Evolutionary conservation across 2,329 filamentous ascomycete genomes (phyloP), one percentile per base, ranked within the genome.

Genomic region (Achaetomium macrosporum): DNA sequence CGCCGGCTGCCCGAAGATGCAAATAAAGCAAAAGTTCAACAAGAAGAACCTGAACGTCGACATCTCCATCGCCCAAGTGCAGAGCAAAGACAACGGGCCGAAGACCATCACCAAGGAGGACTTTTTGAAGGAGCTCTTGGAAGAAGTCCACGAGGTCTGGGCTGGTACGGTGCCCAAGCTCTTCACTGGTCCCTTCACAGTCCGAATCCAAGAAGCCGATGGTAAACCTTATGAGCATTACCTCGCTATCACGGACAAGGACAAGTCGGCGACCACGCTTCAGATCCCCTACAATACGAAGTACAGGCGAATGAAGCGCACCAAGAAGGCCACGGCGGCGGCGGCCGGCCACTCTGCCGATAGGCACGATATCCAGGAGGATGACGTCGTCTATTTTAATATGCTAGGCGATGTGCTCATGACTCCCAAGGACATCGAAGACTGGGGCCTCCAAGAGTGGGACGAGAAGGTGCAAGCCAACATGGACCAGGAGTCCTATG

Each of bases 221-320:
- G 93, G 93, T 10, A 97, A 93, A 0, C 93, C 93, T 2, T 99
- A 99, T 65, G 93, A 99, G 67, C 93, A 99, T 66, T 96, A 96
- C 57, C 85, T 97, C 31, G 90, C 96, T 63, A 95, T 99, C 66
- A 90, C 90, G 55, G 90, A 96, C 61, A 85, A 86, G 29, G 81
- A 83, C 13, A 88, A 87, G 2, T 59, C 87, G 61, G 74, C 73
- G 1, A 77, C 77, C 20, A 93, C 88, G 66, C 88, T 97, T 55
- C 91, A 96, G 57, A 96, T 99, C 56, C 91, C 92, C 0, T 99
- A 99, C 71, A 97, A 97, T 64, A 99, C 93, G 0, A 99, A 99
- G 68, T 99, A 99, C 73, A 99, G 97, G 73, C 85, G 95, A 9
- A 77, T 99, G 2, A 99, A 99, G 74, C 79, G 91, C 43, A 96